A percentile compares a stretch with the other conserved stretches of the same genome.
These are phyloP conservation scores for Umbelopsis ramanniana DNA, from an alignment of 192 early-diverging fungal genomes.

Conservation along the genomic window DNA sequence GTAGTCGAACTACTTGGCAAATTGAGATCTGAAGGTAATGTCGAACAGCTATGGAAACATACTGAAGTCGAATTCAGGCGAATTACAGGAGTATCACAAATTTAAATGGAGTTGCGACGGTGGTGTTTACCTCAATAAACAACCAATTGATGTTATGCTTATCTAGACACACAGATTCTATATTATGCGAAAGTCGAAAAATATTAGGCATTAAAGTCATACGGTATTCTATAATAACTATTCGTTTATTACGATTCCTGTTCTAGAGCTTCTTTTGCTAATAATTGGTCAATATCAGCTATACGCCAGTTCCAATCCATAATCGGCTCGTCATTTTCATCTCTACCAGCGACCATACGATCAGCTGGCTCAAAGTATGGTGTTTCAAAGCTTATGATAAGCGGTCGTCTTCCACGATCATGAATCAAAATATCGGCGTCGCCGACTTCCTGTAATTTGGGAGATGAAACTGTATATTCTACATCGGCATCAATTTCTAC, in stretches of 20 bases:
- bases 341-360: constrained; percentile 48
- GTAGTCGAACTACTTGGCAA: no score
- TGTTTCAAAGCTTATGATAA: constrained; percentile 52
- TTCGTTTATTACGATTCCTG: background rate
- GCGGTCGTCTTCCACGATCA: constrained; percentile 48
- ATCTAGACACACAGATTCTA: no score
- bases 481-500: constrained; percentile 52
- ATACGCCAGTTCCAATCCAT: constrained; percentile 57
- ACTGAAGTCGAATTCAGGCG: no score
- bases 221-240: no score
- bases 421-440: constrained; percentile 38
- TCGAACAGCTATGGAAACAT: no score
- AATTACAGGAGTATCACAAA: no score
- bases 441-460: background rate
- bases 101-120: no score
- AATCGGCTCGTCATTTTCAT: constrained; percentile 35
- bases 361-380: constrained; percentile 58
- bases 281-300: constrained; percentile 53
- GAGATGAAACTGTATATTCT: constrained; percentile 25
- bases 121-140: no score
- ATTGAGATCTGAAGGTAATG: no score
- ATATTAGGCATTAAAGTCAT: no score
- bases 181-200: no score
- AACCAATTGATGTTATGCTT: no score
- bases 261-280: constrained; percentile 50